These are phyloP conservation scores for Verticillium nubilum DNA, from an alignment of 2,329 filamentous ascomycete genomes.

Conservation along the genomic window DNA sequence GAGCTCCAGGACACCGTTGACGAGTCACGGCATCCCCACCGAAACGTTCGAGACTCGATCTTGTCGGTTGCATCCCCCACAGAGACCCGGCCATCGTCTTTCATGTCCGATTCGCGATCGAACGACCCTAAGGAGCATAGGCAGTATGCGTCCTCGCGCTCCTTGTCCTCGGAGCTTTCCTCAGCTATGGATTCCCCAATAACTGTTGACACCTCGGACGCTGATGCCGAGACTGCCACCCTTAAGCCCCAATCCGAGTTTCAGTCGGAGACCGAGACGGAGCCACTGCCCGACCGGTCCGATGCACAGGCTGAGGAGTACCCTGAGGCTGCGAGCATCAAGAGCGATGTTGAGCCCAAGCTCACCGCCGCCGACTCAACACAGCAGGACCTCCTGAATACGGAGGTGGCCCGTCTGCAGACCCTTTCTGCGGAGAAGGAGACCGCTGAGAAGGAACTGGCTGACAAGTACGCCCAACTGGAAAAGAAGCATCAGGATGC, in stretches of 20 bases:
- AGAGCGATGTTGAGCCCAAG: neutral
- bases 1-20: conserved; percentile 83
- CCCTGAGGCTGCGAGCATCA: neutral
- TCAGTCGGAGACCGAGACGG: neutral
- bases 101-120: conserved; percentile 74
- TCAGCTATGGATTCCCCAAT: conserved; percentile 73
- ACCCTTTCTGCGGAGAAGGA: conserved; percentile 71
- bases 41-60: conserved; percentile 48
- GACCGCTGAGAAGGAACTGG: conserved; percentile 64
- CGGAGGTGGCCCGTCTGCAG: conserved; percentile 68
- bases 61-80: conserved; percentile 46
- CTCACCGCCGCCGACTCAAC: neutral
- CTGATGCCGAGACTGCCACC: conserved; percentile 48
- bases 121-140: conserved; percentile 56
- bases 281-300: neutral
- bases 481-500: conserved; percentile 77
- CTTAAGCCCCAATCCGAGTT: conserved; percentile 28
- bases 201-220: conserved; percentile 51
- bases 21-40: conserved; percentile 62
- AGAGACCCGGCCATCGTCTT: conserved; percentile 64
- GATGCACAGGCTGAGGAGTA: neutral
- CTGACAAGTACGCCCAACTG: conserved; percentile 75
- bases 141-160: conserved; percentile 76
- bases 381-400: conserved; percentile 28
- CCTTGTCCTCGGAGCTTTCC: conserved; percentile 89